Percentiles rank a stretch among this genome's conserved stretches.
Conservation (phyloP, 352 stramenopile genomes). For the Phytophthora sp. region DNA sequence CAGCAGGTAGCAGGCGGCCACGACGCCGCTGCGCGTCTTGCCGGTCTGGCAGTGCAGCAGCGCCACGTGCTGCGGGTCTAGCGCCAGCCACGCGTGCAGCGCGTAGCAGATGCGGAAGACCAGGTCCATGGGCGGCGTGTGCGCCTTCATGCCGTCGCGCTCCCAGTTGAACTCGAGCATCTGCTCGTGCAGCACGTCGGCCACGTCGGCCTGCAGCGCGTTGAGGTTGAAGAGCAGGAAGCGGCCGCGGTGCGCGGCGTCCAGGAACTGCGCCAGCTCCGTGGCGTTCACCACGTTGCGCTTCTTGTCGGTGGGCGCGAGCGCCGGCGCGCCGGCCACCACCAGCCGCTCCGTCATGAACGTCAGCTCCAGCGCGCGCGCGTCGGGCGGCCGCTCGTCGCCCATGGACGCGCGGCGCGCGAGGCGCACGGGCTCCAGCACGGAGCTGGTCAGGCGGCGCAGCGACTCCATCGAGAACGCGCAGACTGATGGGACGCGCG, state of each 20-base stretch:
- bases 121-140: constrained; percentile 80
- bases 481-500: constrained; percentile 1
- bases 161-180: constrained; percentile 88
- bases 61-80: constrained; percentile 83
- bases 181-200: constrained; percentile 72
- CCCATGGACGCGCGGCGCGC: constrained; percentile 44
- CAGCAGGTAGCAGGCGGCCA: constrained; percentile 93
- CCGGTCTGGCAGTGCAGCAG: constrained; percentile 92
- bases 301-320: constrained; percentile 72
- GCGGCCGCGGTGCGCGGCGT: constrained; percentile 55
- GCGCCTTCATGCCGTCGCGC: constrained; percentile 81
- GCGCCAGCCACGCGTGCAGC: constrained; percentile 91
- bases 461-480: constrained; percentile 66
- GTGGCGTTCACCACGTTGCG: constrained; percentile 72
- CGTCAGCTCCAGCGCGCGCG: constrained; percentile 65
- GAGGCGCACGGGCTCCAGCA: constrained; percentile 50
- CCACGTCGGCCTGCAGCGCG: constrained; percentile 53
- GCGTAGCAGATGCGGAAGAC: constrained; percentile 94
- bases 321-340: constrained; percentile 60
- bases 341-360: constrained; percentile 76
- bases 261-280: constrained; percentile 69
- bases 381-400: constrained; percentile 30
- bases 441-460: constrained; percentile 74
- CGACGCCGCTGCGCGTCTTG: constrained; percentile 93
- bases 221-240: constrained; percentile 89